phyloP scores from a whole-genome alignment of 352 stramenopile species.

The Globisporangium radiosum region DNA sequence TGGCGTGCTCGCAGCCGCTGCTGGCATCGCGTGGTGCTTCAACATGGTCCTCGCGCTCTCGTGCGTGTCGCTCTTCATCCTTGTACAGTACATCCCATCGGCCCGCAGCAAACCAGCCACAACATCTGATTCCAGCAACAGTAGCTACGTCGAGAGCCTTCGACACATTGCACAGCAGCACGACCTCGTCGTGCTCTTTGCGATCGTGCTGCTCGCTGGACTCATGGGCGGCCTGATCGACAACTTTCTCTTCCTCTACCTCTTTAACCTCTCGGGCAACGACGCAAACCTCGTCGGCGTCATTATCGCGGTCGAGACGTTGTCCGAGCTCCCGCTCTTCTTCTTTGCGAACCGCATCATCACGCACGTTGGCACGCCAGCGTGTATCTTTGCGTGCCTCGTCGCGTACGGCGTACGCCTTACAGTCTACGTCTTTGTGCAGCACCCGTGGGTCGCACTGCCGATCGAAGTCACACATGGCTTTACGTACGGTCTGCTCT shows the following conservation, averaged over 20 bases:
- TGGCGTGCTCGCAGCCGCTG: slow-evolving; percentile 46
- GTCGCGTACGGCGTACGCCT: slow-evolving; percentile 51
- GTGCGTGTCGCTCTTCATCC: slow-evolving; percentile 46
- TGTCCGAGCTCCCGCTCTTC: slow-evolving; percentile 69
- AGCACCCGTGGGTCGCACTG: slow-evolving; percentile 56
- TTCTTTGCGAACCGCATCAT: slow-evolving; percentile 72
- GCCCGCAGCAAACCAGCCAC: too few species aligned
- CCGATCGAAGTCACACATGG: slow-evolving; percentile 64
- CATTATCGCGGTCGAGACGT: slow-evolving; percentile 61
- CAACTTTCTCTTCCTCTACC: slow-evolving; percentile 66
- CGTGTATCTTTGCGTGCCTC: slow-evolving; percentile 45
- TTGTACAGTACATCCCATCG: slow-evolving; percentile 38
- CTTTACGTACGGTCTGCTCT: slow-evolving; percentile 62
- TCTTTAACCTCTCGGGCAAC: slow-evolving; percentile 66
- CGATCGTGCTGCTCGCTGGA: slow-evolving; percentile 57
- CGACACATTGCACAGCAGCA: slow-evolving; percentile 34
- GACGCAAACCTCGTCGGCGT: slow-evolving; percentile 55
- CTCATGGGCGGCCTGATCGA: slow-evolving; percentile 55
- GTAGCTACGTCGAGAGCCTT: slow-evolving; percentile 37
- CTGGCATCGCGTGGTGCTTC: slow-evolving; percentile 74
- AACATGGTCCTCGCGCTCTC: slow-evolving; percentile 65
- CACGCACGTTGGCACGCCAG: slow-evolving; percentile 40
- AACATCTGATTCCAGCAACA: background rate
- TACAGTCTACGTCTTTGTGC: slow-evolving; percentile 52
- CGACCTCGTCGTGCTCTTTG: slow-evolving; percentile 60